These are phyloP conservation scores for Termitomyces eurrhizus DNA, from an alignment of 768 basidiomycete genomes.

Conservation along the genomic window DNA sequence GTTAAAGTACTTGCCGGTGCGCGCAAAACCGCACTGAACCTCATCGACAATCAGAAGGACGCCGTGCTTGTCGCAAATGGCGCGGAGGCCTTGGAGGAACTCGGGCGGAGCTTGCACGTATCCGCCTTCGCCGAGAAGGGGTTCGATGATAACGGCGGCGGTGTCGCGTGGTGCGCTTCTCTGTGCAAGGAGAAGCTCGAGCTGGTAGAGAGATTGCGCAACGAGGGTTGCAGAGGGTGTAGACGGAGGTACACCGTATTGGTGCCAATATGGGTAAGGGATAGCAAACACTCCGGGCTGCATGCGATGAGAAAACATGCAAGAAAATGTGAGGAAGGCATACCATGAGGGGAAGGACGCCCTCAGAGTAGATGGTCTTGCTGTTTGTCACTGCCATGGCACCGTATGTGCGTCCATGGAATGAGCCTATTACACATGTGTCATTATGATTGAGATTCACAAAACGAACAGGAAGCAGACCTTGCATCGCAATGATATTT, in stretches of 20 bases:
- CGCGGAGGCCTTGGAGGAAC: constrained; percentile 76
- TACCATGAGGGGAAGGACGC: constrained; percentile 81
- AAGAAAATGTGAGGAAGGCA: neutral
- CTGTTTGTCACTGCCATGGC: constrained; percentile 92
- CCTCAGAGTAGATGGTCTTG: constrained; percentile 88
- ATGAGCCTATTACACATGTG: constrained; percentile 46
- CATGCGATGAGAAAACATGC: neutral
- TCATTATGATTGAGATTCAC: neutral
- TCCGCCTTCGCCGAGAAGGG: constrained; percentile 93
- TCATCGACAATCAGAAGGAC: constrained; percentile 86
- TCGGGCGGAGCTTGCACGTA: constrained; percentile 84
- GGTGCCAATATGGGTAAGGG: constrained; percentile 94
- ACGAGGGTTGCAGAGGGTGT: constrained; percentile 58
- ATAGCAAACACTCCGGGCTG: constrained; percentile 81
- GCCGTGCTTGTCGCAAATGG: constrained; percentile 82
- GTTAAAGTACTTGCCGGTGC: constrained; percentile 82
- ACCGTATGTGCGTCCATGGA: constrained; percentile 92
- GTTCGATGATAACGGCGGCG: constrained; percentile 91
- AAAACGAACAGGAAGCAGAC: constrained; percentile 23
- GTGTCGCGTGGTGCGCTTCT: constrained; percentile 83
- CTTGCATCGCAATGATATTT: constrained; percentile 92
- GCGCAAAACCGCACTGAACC: constrained; percentile 86
- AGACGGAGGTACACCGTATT: constrained; percentile 52
- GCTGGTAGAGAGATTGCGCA: constrained; percentile 67
- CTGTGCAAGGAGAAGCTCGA: constrained; percentile 73